Evolutionary conservation across 2,329 filamentous ascomycete genomes (phyloP), one percentile per base, ranked within the genome.

Genomic region (Metarhizium brunneum): DNA sequence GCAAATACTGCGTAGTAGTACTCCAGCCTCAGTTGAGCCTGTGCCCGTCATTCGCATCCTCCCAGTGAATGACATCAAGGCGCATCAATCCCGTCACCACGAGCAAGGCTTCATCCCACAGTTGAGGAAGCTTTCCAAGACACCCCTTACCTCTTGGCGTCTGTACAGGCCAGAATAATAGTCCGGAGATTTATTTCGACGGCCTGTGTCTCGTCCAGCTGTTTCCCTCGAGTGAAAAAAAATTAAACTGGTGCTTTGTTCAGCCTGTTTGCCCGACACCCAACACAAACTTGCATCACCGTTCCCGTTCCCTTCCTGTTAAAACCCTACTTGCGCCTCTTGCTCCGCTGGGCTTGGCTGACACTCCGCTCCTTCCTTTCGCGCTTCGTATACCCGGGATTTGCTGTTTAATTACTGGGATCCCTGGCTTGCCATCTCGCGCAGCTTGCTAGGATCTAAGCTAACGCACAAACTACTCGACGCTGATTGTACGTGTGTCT

Each of bases 61-160:
- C n/a, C 25, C 47, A 47, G 25, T 52, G 50, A 30, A 69, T 71
- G 69, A 71, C 69, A 71, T 71, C 69, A 71, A 66, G 56, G 56
- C 60, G 61, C 65, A 66, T 66, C 32, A 7, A 35, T 7, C 63
- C 63, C 66, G 58, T 62, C 61, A 61, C 60, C 61, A 36, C 14
- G 29, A 25, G 45, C 20, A 48, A 30, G 20, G 20, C 45, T 48
- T 6, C n/a, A 30, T 30, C 14, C 42, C 30, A 18, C 54, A 14
- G 4, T 6, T 16, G 20, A 30, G 25, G 10, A 50, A 48, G 52
- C 51, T 50, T 30, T n/a, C 25, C 25, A 11, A 35, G 32, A 11
- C 32, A 11, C 32, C 32, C 5, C 1, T 25, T 4, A 3, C 32
- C 32, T 35, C 32, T 25, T 25, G 25, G 25, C 25, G 25, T 25